Percentiles rank a stretch among this genome's conserved stretches.
Conservation (phyloP, 768 basidiomycete genomes). For the Collybiopsis confluens region DNA sequence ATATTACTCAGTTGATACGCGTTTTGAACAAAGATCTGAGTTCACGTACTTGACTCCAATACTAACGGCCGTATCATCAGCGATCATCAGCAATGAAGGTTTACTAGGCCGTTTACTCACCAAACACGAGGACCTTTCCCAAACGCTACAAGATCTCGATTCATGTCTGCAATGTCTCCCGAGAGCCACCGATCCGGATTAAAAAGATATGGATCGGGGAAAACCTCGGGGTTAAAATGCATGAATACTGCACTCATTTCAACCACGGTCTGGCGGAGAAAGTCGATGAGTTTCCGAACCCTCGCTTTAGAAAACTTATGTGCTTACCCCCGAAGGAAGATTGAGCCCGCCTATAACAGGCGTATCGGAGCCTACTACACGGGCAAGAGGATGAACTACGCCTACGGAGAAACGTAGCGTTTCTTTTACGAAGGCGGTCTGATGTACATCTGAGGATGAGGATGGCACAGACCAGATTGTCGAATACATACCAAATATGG, state of each 20-base stretch:
- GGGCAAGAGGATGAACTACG: slow-evolving; percentile 35
- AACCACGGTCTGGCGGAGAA: slow-evolving; percentile 43
- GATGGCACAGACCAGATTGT: background rate
- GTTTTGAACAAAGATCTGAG: no score
- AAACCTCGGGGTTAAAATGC: slow-evolving; percentile 35
- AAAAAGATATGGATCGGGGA: slow-evolving; percentile 34
- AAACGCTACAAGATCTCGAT: slow-evolving; percentile 37
- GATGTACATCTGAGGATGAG: no score
- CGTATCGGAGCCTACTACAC: slow-evolving; percentile 34
- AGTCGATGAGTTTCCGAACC: no score
- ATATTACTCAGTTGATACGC: background rate
- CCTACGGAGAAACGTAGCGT: slow-evolving; percentile 40
- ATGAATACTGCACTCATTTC: slow-evolving; percentile 35
- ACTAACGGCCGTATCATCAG: background rate
- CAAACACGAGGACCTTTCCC: slow-evolving; percentile 6
- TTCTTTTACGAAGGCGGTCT: slow-evolving; percentile 49
- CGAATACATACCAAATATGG: slow-evolving; percentile 36
- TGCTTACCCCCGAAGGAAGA: slow-evolving; percentile 37
- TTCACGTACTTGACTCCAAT: slow-evolving; percentile 2
- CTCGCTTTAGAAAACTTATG: no score
- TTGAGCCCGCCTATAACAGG: slow-evolving; percentile 28
- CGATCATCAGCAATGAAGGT: background rate
- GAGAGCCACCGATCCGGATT: slow-evolving; percentile 40
- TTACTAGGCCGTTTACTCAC: no score
- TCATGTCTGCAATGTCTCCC: slow-evolving; percentile 24